Base-by-base conservation (phyloP, 805 yeast genomes). In the Isabelozyma gotoi region DNA sequence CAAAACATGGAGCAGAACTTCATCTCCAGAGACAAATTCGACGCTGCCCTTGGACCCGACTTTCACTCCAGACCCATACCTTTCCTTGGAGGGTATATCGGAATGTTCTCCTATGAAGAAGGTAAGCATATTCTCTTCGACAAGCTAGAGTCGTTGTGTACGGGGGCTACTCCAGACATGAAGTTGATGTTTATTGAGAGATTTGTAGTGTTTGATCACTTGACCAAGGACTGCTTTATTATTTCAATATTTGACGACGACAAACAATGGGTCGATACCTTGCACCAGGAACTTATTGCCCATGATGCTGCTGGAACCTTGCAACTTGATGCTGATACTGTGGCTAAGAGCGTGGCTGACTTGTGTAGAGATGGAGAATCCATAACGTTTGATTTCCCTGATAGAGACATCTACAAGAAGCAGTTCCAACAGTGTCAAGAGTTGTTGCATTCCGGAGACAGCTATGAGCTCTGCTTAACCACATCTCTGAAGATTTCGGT, bases 381-480 rank as follows among this genome's bases (percentile, higher is more conserved):
- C 5, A 57, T 62, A 7, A 59, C 60, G 21, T 66, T 60, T 48
- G 67, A 63, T 40, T 57, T 71, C 45, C 95, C 96, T 0, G 67
- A 75, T 8, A 73, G 77, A 48, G 64, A 67, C 0, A 54, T 65
- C 1, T 94, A 94, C 61, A 57, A 68, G 3, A 48, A 66, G 2
- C 78, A 78, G 33, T 87, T 89, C 54, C 55, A 68, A 0, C 45
- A 69, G 38, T 88, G 96, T 59, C 92, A 88, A 60, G 73, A 78
- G 12, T 80, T 67, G 48, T 71, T 92, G 37, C 79, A 73, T 41
- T 64, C 82, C 5, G 99, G 99, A 8, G 95, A 94, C 57, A 89
- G 97, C 1, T 94, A 94, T 59, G 99, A 94, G 60, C 74, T 94
- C 12, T 94, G 99, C 59, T 72, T 94, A 24, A 92, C 98, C 0